Base-by-base conservation (phyloP, 192 early-diverging fungal genomes). In the Backusella mclennaniae region DNA sequence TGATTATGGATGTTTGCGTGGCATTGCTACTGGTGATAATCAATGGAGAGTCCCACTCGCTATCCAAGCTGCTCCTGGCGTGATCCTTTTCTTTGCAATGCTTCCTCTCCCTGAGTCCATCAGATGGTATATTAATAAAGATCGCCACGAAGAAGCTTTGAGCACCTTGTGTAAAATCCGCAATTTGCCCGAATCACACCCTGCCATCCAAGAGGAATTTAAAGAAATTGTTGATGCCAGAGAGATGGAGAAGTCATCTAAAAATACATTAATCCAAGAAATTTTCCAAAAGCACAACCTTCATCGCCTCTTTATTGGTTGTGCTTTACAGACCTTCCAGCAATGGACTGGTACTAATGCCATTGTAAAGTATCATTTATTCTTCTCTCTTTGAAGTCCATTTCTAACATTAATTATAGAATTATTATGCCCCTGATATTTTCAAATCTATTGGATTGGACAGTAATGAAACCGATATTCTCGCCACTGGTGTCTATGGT, bases 41-140 rank as follows among this genome's bases (percentile, higher is more conserved):
- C 75, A 76, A 76, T 76, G 75, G 75, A 76, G 67, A 49, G 15
- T 76, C 11, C 75, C 75, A 15, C 67, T 76, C 19, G 90, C 85
- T n/a, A 80, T 94, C 31, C 94, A 96, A 83, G 82, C 90, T 17
- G 84, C 90, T 19, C 93, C 93, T 15, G 92, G 89, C 31, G 69
- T 23, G 21, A 56, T 66, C 66, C 41, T 73, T 23, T 7, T n/a
- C 12, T 42, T 69, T 23, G 39, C 42, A 6, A 52, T 52, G 35
- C 4, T 77, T 9, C 35, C 74, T n/a, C 38, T 73, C 29, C 76
- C 69, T 17, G 77, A 73, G 21, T 91, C 87, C n/a, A 84, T 89
- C 49, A 84, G 88, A 82, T 91, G 89, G 89, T 83, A 91, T 56
- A 9, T 38, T 0, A 36, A 39, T 38, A 83, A 78, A 63, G 82